A percentile compares a stretch with the other conserved stretches of the same genome.
phyloP scores from a whole-genome alignment of 2,329 filamentous ascomycete species.

The Ophiostoma sp. region DNA sequence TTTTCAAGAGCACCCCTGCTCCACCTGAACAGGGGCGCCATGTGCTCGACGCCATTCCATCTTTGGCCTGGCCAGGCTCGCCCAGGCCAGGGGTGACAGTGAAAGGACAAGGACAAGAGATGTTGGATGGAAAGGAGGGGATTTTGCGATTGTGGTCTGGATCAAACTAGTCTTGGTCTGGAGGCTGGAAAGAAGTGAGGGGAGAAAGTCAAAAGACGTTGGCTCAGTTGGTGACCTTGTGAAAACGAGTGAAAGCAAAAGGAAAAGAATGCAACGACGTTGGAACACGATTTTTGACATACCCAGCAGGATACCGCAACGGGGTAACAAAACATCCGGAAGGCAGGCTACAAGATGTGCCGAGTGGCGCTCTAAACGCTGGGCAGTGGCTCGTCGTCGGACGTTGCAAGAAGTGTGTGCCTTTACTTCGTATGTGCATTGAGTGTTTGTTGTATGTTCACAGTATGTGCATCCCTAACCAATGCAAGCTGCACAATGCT shows the following conservation, averaged over 20 bases:
- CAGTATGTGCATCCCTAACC: not conserved
- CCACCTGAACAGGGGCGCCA: slow-evolving; percentile 26
- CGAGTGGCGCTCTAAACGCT: not conserved
- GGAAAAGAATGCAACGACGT: not conserved
- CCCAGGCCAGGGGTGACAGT: not conserved
- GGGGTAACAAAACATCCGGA: slow-evolving; percentile 4
- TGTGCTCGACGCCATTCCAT: slow-evolving; percentile 26
- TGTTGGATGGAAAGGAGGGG: not conserved
- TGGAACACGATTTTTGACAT: not conserved
- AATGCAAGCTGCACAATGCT: not conserved
- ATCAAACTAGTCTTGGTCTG: not conserved
- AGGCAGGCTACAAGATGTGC: not conserved
- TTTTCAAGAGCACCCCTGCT: not conserved
- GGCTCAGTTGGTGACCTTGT: not conserved
- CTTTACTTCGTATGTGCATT: not conserved
- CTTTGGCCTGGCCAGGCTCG: slow-evolving; percentile 19
- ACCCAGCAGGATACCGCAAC: not conserved
- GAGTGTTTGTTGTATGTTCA: not conserved
- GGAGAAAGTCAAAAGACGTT: not conserved
- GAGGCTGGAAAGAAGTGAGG: not conserved
- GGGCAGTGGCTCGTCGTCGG: not conserved
- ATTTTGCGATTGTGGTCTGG: not conserved
- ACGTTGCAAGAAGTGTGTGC: not conserved
- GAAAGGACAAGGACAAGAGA: not conserved
- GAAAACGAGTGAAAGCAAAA: not conserved